A percentile compares a stretch with the other conserved stretches of the same genome.
These are phyloP conservation scores for Pseudodiploospora longispora DNA, from an alignment of 2,329 filamentous ascomycete species.

Conservation along the genomic window DNA sequence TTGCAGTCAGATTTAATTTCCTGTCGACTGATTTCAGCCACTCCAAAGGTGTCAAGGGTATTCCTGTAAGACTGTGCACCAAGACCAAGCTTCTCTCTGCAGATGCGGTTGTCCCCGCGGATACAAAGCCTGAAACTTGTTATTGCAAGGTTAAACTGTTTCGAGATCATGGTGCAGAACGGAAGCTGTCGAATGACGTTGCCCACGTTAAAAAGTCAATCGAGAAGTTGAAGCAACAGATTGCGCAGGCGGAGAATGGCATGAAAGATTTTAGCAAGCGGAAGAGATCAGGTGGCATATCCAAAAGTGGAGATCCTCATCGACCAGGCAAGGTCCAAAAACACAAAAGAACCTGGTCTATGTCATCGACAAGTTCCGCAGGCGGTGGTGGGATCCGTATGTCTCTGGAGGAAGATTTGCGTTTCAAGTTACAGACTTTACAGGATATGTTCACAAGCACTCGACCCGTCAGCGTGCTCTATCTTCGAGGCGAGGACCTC, in stretches of 20 bases:
- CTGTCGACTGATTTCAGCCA: conserved; percentile 97
- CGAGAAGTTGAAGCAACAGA: conserved; percentile 91
- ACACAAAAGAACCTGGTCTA: conserved; percentile 92
- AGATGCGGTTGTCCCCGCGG: conserved; percentile 39
- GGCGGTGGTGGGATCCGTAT: conserved; percentile 34
- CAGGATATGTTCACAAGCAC: conserved; percentile 89
- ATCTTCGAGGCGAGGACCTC: conserved; percentile 65
- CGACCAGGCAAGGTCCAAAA: conserved; percentile 77
- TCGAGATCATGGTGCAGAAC: conserved; percentile 88
- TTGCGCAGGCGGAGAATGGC: conserved; percentile 65
- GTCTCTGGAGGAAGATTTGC: conserved; percentile 66
- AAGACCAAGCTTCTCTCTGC: conserved; percentile 68
- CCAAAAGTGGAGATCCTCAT: conserved; percentile 41
- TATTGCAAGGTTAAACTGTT: conserved; percentile 98
- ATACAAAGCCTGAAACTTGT: conserved; percentile 60
- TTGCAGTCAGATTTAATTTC: conserved; percentile 96
- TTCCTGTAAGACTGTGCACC: conserved; percentile 84
- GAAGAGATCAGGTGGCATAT: conserved; percentile 45
- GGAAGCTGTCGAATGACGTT: conserved; percentile 90
- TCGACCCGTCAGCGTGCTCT: conserved; percentile 67
- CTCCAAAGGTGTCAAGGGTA: conserved; percentile 96
- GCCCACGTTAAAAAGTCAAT: conserved; percentile 95
- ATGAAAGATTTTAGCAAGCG: conserved; percentile 60
- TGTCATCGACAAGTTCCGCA: conserved; percentile 68
- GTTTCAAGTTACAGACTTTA: conserved; percentile 67